A percentile compares a stretch with the other conserved stretches of the same genome.
phyloP scores from a whole-genome alignment of 2,329 filamentous ascomycete genomes.

The Colletotrichum tanaceti region DNA sequence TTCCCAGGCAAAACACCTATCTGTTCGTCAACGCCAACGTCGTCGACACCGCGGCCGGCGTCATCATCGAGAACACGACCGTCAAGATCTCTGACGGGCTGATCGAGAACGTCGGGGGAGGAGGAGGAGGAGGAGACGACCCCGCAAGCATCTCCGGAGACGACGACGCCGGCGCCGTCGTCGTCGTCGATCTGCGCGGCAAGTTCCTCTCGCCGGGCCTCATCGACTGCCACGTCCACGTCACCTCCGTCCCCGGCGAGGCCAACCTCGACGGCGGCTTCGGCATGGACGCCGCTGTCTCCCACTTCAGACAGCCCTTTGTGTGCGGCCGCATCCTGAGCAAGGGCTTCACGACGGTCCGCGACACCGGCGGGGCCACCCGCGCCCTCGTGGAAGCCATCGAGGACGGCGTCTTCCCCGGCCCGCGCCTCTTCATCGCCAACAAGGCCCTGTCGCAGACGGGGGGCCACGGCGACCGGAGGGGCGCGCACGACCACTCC shows the following conservation, averaged over 20 bases:
- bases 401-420: constrained; percentile 64
- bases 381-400: constrained; percentile 67
- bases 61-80: constrained; percentile 44
- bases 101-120: constrained; percentile 46
- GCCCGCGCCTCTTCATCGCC: constrained; percentile 67
- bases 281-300: constrained; percentile 50
- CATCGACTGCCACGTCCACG: constrained; percentile 51
- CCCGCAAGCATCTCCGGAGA: neutral
- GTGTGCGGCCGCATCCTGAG: constrained; percentile 62
- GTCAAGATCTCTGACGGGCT: constrained; percentile 52
- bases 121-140: too few species aligned
- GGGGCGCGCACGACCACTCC: constrained; percentile 53
- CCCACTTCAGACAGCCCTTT: constrained; percentile 59
- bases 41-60: constrained; percentile 53
- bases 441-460: constrained; percentile 67
- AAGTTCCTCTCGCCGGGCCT: constrained; percentile 50
- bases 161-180: too few species aligned
- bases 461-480: constrained; percentile 67
- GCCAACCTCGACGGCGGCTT: constrained; percentile 44
- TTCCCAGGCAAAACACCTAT: constrained; percentile 48
- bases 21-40: constrained; percentile 58
- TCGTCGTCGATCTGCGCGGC: constrained; percentile 44
- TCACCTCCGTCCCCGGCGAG: constrained; percentile 48
- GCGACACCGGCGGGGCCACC: constrained; percentile 68
- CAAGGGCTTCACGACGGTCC: constrained; percentile 68